Conservation (phyloP, 176 grass and related monocot species). For the Puccinellia tenuiflora region DNA sequence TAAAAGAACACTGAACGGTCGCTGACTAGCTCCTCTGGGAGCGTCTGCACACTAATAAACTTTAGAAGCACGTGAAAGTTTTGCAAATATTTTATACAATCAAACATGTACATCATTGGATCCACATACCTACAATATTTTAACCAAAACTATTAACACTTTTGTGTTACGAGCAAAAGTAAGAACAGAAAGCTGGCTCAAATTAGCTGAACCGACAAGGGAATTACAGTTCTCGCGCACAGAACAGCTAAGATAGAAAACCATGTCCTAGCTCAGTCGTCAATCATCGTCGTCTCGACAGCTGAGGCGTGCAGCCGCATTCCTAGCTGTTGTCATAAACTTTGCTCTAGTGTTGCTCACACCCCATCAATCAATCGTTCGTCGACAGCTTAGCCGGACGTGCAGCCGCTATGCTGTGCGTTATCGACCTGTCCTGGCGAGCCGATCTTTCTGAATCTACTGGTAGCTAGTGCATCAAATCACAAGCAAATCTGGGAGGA, state of each 20-base stretch:
- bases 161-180: no score
- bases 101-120: no score
- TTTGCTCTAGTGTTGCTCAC: neutral
- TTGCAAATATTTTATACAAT: no score
- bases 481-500: constrained; percentile 29
- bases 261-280: neutral
- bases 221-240: neutral
- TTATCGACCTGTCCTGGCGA: neutral
- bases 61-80: no score
- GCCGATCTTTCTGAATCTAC: constrained; percentile 24
- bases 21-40: no score
- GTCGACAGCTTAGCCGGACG: constrained; percentile 15
- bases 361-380: neutral
- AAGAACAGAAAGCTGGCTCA: neutral
- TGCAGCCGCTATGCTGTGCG: constrained; percentile 27
- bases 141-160: no score
- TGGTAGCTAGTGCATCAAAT: constrained; percentile 30
- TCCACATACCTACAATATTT: no score
- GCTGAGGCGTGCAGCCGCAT: neutral
- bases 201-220: neutral
- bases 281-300: constrained; percentile 1
- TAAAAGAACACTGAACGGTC: no score
- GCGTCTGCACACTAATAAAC: no score
- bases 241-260: neutral
- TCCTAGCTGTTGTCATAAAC: neutral